phyloP scores from a whole-genome alignment of 495 filamentous ascomycete species.

The Trypethelium eluteriae region DNA sequence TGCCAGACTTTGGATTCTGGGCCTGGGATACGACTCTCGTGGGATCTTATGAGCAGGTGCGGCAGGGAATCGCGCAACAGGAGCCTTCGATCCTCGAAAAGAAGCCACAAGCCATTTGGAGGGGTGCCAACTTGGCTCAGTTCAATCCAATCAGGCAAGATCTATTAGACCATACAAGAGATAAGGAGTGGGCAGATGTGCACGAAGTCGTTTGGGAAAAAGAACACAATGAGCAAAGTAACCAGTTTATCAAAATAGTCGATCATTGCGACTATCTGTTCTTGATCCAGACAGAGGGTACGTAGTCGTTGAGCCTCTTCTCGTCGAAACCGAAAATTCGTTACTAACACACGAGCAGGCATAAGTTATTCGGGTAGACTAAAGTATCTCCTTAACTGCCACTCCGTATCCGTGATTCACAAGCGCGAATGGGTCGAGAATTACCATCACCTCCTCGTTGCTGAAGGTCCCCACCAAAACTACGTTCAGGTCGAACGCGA shows the following conservation, averaged over 20 bases:
- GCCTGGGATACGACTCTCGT: conserved; percentile 31
- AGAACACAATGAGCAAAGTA: conserved; percentile 20
- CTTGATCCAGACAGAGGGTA: conserved; percentile 27
- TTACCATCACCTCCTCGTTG: conserved; percentile 26
- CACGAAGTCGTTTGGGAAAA: conserved; percentile 42
- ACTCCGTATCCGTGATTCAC: conserved; percentile 25
- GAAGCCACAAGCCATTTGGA: conserved; percentile 26
- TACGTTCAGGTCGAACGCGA: conserved; percentile 27
- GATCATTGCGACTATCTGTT: conserved; percentile 30
- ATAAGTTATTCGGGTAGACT: conserved; percentile 28
- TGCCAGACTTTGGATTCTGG: conserved; percentile 32
- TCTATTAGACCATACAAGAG: conserved; percentile 41
- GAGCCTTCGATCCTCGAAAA: conserved; percentile 24
- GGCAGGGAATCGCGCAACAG: conserved; percentile 37
- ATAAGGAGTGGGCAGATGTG: conserved; percentile 48
- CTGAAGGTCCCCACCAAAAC: conserved; percentile 27
- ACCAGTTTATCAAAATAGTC: conserved; percentile 16
- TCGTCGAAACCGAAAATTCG: conserved; percentile 47
- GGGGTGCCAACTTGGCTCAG: conserved; percentile 32
- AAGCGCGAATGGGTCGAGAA: conserved; percentile 24
- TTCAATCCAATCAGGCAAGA: conserved; percentile 34
- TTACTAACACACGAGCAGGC: conserved; percentile 3
- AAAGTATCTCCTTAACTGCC: conserved; percentile 30
- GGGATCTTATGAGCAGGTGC: conserved; percentile 30
- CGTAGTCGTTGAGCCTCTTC: conserved; percentile 32